phyloP scores from a whole-genome alignment of 106 monocot genomes.

The Apostasia shenzhenica region DNA sequence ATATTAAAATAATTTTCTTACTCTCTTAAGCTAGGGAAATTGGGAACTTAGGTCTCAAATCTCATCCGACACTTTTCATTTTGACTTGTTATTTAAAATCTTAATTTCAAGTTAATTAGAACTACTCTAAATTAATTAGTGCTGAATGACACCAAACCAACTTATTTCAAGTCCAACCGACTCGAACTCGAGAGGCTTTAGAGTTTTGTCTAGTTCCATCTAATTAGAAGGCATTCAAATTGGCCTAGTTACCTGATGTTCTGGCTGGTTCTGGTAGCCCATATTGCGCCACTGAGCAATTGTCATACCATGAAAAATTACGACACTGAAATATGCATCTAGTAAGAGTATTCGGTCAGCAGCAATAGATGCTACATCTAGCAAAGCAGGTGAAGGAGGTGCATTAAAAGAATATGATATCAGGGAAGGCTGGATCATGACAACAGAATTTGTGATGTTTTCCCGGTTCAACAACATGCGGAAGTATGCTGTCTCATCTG shows the following conservation, averaged over 20 bases:
- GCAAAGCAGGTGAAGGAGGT: slow-evolving; percentile 69
- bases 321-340: slow-evolving; percentile 98
- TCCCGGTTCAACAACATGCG: slow-evolving; percentile 93
- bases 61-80: too few species aligned
- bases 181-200: too few species aligned
- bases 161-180: too few species aligned
- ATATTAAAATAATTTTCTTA: too few species aligned
- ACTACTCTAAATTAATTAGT: too few species aligned
- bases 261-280: slow-evolving; percentile 95
- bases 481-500: slow-evolving; percentile 99
- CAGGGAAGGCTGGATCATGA: slow-evolving; percentile 96
- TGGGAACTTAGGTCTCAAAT: too few species aligned
- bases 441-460: slow-evolving; percentile 80
- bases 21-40: too few species aligned
- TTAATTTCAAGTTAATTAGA: too few species aligned
- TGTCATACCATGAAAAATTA: slow-evolving; percentile 95
- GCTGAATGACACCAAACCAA: too few species aligned
- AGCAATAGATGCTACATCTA: slow-evolving; percentile 87
- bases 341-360: slow-evolving; percentile 88
- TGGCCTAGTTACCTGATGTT: slow-evolving; percentile 61
- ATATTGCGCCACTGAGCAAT: slow-evolving; percentile 99
- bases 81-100: too few species aligned
- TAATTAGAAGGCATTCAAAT: not conserved
- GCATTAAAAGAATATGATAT: slow-evolving; percentile 82
- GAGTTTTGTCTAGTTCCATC: too few species aligned